A percentile compares a stretch with the other conserved stretches of the same genome.
Evolutionary conservation across 129 eudicot species (phyloP).

Genomic region (Silybum marianum): DNA sequence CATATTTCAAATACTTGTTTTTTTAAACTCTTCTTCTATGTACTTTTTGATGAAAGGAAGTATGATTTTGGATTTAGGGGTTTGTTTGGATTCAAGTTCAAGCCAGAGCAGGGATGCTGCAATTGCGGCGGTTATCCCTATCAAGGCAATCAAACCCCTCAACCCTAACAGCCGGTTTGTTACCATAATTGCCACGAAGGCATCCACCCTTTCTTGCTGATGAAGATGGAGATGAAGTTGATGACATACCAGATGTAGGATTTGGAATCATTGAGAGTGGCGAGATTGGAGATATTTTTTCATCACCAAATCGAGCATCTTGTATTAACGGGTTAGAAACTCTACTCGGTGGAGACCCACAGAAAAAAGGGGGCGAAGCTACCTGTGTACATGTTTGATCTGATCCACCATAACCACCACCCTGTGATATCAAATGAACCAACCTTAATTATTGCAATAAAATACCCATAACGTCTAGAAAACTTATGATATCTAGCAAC

Average conservation of each 20-base stretch:
- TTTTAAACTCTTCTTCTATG: constrained; percentile 30
- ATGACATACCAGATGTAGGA: constrained; percentile 44
- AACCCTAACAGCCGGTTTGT: constrained; percentile 84
- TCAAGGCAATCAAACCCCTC: constrained; percentile 97
- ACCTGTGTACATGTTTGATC: constrained; percentile 56
- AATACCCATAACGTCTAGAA: not conserved
- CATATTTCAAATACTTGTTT: constrained; percentile 9
- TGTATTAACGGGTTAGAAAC: constrained; percentile 96
- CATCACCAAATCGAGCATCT: constrained; percentile 89
- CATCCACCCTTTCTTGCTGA: constrained; percentile 67
- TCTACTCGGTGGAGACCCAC: constrained; percentile 98
- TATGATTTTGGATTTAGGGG: constrained; percentile 12
- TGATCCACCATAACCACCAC: constrained; percentile 52
- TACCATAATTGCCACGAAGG: constrained; percentile 63
- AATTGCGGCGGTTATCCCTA: constrained; percentile 71
- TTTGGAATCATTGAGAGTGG: constrained; percentile 38
- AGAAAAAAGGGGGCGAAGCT: constrained; percentile 93
- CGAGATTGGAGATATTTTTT: constrained; percentile 57
- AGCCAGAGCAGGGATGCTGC: constrained; percentile 95
- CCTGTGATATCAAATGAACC: constrained; percentile 37
- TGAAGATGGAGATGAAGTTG: constrained; percentile 64
- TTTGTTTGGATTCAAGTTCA: constrained; percentile 33
- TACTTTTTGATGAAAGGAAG: constrained; percentile 19
- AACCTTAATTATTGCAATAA: not conserved
- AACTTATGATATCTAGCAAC: too few species aligned